These are phyloP conservation scores for Thermoascus crustaceus DNA, from an alignment of 2,329 filamentous ascomycete species.

Conservation along the genomic window DNA sequence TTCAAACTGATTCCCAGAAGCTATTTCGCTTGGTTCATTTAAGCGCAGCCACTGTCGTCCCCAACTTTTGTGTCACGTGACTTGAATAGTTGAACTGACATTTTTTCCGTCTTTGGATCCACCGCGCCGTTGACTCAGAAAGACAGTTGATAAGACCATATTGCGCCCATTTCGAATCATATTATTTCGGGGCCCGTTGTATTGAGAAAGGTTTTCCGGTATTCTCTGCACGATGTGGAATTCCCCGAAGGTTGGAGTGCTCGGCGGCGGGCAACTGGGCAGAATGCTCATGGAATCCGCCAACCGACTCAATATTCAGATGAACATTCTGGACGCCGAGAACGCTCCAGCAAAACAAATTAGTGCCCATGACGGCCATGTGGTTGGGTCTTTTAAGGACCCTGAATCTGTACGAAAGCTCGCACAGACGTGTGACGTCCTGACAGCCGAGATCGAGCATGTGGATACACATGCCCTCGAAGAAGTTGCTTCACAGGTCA, in stretches of 20 bases:
- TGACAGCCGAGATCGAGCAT: constrained; percentile 94
- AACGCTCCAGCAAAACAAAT: constrained; percentile 79
- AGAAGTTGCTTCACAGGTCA: constrained; percentile 61
- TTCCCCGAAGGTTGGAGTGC: constrained; percentile 41
- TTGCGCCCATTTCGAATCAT: too few relatives aligned
- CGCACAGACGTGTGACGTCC: constrained; percentile 66
- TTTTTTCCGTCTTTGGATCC: too few relatives aligned
- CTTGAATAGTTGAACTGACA: too few relatives aligned
- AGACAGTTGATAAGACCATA: too few relatives aligned
- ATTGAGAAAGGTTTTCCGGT: too few relatives aligned
- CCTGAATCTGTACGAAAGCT: constrained; percentile 68
- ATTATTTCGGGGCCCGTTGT: too few relatives aligned
- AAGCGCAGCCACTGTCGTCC: too few relatives aligned
- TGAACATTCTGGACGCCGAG: constrained; percentile 70
- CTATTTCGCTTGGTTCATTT: too few relatives aligned
- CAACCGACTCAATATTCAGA: constrained; percentile 64
- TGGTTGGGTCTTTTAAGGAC: constrained; percentile 84
- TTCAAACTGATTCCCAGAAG: too few relatives aligned
- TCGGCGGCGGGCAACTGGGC: constrained; percentile 67
- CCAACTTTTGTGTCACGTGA: too few relatives aligned
- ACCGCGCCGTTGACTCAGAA: too few relatives aligned
- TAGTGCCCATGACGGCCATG: constrained; percentile 63
- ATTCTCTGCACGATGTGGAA: constrained; percentile 36
- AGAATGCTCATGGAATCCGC: constrained; percentile 93
- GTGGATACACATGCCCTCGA: constrained; percentile 84